Evolutionary conservation across 75 land plant genomes (phyloP).

Genomic region (Azolla pinnata): DNA sequence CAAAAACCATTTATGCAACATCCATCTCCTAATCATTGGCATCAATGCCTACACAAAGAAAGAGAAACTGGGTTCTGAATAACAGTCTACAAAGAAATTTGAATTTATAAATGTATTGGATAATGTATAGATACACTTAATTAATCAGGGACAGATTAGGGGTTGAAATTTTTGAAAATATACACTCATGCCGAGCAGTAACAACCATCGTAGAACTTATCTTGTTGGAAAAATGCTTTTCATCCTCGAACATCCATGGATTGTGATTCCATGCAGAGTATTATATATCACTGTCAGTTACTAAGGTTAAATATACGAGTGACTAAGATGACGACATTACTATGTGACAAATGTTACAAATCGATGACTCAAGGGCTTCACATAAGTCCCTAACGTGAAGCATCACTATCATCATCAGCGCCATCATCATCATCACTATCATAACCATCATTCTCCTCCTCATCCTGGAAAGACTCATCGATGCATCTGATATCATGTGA

Average conservation of each 20-base stretch:
- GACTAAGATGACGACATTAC: background rate
- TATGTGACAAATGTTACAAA: too few species aligned
- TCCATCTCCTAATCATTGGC: too few species aligned
- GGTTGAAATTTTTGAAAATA: too few species aligned
- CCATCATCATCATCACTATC: background rate
- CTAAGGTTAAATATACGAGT: background rate
- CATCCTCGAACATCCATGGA: background rate
- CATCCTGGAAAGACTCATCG: background rate
- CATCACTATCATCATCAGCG: background rate
- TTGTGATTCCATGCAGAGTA: background rate
- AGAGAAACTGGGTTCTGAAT: too few species aligned
- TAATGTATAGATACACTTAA: conserved; percentile 1
- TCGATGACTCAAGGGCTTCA: background rate
- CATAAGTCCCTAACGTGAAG: background rate
- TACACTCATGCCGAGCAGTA: too few species aligned
- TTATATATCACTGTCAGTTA: background rate
- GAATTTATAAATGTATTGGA: background rate
- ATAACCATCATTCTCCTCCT: background rate
- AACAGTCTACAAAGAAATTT: too few species aligned
- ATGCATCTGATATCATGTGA: background rate
- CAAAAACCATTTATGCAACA: too few species aligned
- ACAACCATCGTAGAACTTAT: background rate
- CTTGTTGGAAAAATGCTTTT: background rate
- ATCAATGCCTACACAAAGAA: too few species aligned
- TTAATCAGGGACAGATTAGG: background rate